These are phyloP conservation scores for Musa balbisiana DNA, from an alignment of 202 grass and related monocot genomes.

Conservation along the genomic window DNA sequence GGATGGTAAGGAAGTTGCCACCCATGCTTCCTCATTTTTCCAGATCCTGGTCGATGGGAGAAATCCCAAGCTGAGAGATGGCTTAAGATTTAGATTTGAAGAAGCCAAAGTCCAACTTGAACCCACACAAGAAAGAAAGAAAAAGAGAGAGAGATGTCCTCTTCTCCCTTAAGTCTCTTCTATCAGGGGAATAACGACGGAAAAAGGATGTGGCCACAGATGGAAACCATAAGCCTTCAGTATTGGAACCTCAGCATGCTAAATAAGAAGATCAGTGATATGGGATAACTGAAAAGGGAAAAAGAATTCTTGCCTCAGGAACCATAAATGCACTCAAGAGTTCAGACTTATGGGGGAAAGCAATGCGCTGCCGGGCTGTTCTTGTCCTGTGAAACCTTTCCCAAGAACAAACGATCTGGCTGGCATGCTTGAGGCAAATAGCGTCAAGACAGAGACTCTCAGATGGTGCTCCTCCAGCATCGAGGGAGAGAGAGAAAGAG, in stretches of 20 bases:
- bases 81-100: slow-evolving; percentile 11
- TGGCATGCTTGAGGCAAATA: not conserved
- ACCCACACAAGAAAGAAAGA: not conserved
- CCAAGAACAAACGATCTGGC: not conserved
- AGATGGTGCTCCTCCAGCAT: not conserved
- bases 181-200: not conserved
- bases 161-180: not conserved
- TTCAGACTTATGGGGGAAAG: slow-evolving; percentile 18
- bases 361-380: slow-evolving; percentile 3
- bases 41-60: not conserved
- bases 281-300: not conserved
- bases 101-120: slow-evolving; percentile 7
- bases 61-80: slow-evolving; percentile 21
- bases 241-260: not conserved
- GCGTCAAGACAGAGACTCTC: not conserved
- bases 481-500: too few relatives aligned
- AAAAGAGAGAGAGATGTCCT: not conserved
- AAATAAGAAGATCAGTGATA: not conserved
- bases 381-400: slow-evolving; percentile 1
- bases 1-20: slow-evolving; percentile 99
- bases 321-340: slow-evolving; percentile 12
- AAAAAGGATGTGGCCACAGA: not conserved
- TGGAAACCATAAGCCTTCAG: not conserved
- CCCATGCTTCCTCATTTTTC: slow-evolving; percentile 88
- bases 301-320: not conserved